phyloP scores from a whole-genome alignment of 2,329 filamentous ascomycete genomes.

The Dactylella cylindrospora region DNA sequence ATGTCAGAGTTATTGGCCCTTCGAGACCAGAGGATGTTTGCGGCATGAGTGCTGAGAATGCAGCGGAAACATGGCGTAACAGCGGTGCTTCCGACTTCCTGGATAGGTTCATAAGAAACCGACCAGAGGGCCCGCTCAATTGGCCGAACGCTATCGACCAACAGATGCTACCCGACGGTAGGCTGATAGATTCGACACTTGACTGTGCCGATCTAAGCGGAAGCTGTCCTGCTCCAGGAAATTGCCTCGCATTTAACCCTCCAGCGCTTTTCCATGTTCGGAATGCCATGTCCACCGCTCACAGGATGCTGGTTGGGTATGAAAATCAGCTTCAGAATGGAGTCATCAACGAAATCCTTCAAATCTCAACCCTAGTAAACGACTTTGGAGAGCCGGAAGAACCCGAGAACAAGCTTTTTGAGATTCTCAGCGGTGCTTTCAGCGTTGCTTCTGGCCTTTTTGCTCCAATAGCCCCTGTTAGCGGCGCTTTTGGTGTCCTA shows the following conservation, averaged over 20 bases:
- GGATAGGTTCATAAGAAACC: conserved; percentile 8
- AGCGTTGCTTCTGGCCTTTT: conserved; percentile 5
- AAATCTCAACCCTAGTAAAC: background rate
- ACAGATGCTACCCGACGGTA: conserved; percentile 10
- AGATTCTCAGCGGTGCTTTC: conserved; percentile 14
- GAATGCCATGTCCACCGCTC: conserved; percentile 12
- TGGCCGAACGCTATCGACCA: conserved; percentile 27
- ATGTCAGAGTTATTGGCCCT: too few relatives aligned
- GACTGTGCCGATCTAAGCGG: conserved; percentile 18
- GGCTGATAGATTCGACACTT: conserved; percentile 15
- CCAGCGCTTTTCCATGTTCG: conserved; percentile 16
- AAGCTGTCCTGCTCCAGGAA: conserved; percentile 26
- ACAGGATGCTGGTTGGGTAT: background rate
- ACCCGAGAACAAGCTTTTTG: conserved; percentile 19
- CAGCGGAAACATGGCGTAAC: conserved; percentile 17
- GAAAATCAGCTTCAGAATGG: conserved; percentile 24
- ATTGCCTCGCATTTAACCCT: conserved; percentile 13
- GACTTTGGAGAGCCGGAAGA: conserved; percentile 14
- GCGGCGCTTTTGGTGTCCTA: conserved; percentile 6
- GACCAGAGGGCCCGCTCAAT: background rate
- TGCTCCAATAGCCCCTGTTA: conserved; percentile 5
- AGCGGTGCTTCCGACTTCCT: conserved; percentile 25
- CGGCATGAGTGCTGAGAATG: conserved; percentile 3
- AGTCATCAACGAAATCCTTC: conserved; percentile 22
- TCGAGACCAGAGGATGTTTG: conserved; percentile 9